A percentile compares a stretch with the other conserved stretches of the same genome.
Evolutionary conservation across 768 basidiomycete genomes (phyloP).

Genomic region (Tulasnella sp.): DNA sequence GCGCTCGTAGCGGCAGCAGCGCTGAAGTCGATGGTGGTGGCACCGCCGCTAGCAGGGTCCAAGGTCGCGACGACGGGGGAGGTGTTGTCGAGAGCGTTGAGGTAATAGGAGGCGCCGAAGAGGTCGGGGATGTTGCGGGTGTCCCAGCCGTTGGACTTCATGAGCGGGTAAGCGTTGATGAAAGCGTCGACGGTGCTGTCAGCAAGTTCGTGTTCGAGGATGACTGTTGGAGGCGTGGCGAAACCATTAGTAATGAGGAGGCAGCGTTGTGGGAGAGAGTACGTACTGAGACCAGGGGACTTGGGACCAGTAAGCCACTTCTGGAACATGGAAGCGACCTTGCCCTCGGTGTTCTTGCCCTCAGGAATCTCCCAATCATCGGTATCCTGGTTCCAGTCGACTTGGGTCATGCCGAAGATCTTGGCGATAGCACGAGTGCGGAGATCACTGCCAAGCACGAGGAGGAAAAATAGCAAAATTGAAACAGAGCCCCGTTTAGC

Average conservation of each 20-base stretch:
- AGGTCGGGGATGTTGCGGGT: constrained; percentile 48
- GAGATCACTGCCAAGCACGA: constrained; percentile 41
- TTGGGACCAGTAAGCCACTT: constrained; percentile 58
- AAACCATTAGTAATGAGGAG: not conserved
- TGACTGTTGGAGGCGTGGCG: constrained; percentile 38
- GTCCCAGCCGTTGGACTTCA: constrained; percentile 69
- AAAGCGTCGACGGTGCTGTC: constrained; percentile 61
- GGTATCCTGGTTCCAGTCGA: constrained; percentile 82
- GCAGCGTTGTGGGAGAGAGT: not conserved
- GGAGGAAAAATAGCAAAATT: too few species aligned
- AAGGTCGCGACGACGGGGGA: not conserved
- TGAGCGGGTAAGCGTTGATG: constrained; percentile 58
- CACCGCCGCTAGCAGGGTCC: not conserved
- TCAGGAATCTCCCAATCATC: constrained; percentile 33
- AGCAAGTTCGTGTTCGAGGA: constrained; percentile 80
- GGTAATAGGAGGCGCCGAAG: constrained; percentile 42
- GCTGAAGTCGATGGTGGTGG: not conserved
- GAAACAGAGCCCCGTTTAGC: not conserved
- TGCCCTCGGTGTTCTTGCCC: constrained; percentile 46
- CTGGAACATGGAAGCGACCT: constrained; percentile 50
- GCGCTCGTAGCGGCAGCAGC: not conserved
- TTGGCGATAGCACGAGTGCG: constrained; percentile 79
- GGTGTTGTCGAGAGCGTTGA: constrained; percentile 36
- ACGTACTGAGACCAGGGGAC: constrained; percentile 58
- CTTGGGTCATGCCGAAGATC: constrained; percentile 79